phyloP scores from a whole-genome alignment of 2,329 filamentous ascomycete genomes.

The Pleomassaria siparia region DNA sequence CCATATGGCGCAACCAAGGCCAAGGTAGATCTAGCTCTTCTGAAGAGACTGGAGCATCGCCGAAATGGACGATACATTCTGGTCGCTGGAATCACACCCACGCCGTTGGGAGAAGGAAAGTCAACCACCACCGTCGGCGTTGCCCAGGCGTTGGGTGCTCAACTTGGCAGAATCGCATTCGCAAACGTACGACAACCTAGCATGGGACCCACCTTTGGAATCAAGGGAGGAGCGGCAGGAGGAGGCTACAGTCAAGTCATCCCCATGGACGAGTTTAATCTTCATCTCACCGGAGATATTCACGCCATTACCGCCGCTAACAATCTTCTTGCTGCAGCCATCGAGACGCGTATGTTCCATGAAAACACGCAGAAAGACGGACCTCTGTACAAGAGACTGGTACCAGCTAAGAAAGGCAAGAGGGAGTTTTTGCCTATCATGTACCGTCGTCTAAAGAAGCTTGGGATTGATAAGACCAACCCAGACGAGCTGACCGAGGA shows the following conservation, averaged over 20 bases:
- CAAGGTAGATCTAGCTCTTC: slow-evolving; percentile 81
- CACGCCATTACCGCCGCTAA: slow-evolving; percentile 97
- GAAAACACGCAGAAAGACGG: slow-evolving; percentile 93
- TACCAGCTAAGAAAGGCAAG: slow-evolving; percentile 87
- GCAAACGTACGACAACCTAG: slow-evolving; percentile 97
- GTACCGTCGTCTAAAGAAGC: slow-evolving; percentile 90
- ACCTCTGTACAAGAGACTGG: slow-evolving; percentile 81
- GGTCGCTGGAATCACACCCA: slow-evolving; percentile 94
- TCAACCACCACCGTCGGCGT: slow-evolving; percentile 97
- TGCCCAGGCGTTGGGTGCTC: slow-evolving; percentile 86
- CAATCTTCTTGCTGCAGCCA: slow-evolving; percentile 92
- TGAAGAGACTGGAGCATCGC: slow-evolving; percentile 84
- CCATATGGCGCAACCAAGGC: slow-evolving; percentile 95
- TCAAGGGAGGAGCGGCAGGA: slow-evolving; percentile 96
- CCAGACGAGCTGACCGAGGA: slow-evolving; percentile 88
- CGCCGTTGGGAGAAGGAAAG: slow-evolving; percentile 94
- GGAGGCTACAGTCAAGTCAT: slow-evolving; percentile 99
- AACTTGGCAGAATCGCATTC: slow-evolving; percentile 84
- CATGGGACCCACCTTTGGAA: slow-evolving; percentile 96
- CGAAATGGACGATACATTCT: slow-evolving; percentile 88
- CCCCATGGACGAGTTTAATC: slow-evolving; percentile 99
- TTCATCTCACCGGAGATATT: slow-evolving; percentile 96
- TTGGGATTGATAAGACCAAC: slow-evolving; percentile 93
- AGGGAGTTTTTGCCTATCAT: slow-evolving; percentile 85
- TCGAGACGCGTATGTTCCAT: slow-evolving; percentile 98